These are phyloP conservation scores for Phlebiopsis gigantea DNA, from an alignment of 768 basidiomycete species.

Conservation along the genomic window DNA sequence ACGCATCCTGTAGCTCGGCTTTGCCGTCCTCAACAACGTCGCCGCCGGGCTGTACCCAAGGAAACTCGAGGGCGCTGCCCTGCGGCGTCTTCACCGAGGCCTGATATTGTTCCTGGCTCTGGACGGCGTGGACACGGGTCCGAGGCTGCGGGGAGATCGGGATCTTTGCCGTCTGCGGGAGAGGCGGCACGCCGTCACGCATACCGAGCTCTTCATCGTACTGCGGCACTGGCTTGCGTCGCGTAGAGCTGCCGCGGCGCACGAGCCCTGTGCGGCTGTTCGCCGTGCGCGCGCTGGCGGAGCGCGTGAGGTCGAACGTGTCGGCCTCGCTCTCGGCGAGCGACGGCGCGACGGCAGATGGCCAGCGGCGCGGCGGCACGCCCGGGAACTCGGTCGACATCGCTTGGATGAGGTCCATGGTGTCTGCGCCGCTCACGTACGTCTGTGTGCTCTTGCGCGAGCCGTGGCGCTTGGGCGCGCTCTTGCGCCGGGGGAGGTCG, in stretches of 20 bases:
- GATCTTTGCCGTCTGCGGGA: neutral
- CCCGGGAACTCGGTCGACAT: conserved; percentile 51
- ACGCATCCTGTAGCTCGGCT: conserved; percentile 10
- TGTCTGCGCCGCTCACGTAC: conserved; percentile 33
- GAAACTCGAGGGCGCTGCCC: conserved; percentile 1
- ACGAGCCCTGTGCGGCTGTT: conserved; percentile 5
- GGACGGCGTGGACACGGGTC: neutral
- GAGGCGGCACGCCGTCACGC: neutral
- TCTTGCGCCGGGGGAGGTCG: neutral
- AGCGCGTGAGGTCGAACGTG: neutral
- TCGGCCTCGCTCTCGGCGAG: conserved; percentile 7
- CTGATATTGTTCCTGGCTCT: neutral
- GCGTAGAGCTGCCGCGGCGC: conserved; percentile 11
- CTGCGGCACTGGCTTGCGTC: conserved; percentile 16
- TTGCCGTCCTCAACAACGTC: conserved; percentile 6
- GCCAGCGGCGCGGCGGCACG: conserved; percentile 34
- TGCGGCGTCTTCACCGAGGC: neutral
- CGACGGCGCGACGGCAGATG: conserved; percentile 17
- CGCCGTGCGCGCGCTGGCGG: conserved; percentile 4
- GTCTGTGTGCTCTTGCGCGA: conserved; percentile 20
- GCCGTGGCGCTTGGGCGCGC: neutral
- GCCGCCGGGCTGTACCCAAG: neutral
- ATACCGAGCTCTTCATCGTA: neutral
- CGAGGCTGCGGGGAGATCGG: neutral
- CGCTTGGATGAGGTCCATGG: conserved; percentile 41